Percentiles rank a stretch among this genome's conserved stretches.
These are phyloP conservation scores for Sugiyamaella qingdaonensis DNA, from an alignment of 805 yeast species.

Conservation along the genomic window DNA sequence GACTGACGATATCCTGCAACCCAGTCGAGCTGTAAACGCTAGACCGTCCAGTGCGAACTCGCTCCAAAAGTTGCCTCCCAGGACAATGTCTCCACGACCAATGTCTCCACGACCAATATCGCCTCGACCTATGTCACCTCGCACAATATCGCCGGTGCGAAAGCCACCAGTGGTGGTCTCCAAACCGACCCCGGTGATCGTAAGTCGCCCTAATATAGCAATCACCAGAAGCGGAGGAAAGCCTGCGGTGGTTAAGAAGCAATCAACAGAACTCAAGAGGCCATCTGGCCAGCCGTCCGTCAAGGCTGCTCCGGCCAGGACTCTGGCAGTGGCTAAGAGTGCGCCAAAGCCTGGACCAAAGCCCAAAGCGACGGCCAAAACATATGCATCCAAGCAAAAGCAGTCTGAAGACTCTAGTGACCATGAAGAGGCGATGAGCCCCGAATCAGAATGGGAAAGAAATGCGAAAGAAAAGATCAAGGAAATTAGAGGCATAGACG, in stretches of 20 bases:
- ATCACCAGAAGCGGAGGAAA: neutral
- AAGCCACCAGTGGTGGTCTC: neutral
- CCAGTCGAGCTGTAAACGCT: neutral
- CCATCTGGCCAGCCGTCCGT: neutral
- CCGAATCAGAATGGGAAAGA: conserved; percentile 32
- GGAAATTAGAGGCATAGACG: conserved; percentile 64
- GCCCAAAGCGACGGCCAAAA: neutral
- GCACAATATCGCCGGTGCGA: neutral
- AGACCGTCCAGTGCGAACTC: neutral
- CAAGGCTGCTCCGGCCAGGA: neutral
- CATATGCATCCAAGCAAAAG: conserved; percentile 1
- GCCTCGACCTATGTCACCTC: neutral
- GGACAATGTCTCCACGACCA: neutral
- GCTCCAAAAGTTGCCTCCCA: neutral
- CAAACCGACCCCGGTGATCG: neutral
- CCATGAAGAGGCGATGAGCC: conserved; percentile 15
- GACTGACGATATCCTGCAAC: neutral
- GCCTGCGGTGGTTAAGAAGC: neutral
- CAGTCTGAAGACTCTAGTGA: neutral
- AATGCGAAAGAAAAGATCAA: conserved; percentile 32
- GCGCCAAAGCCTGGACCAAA: conserved; percentile 5
- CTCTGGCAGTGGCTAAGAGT: neutral
- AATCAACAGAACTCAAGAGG: neutral
- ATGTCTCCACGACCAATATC: neutral
- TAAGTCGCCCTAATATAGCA: neutral